Conservation (phyloP, 306 rosid species). For the Sicyos baderoa region DNA sequence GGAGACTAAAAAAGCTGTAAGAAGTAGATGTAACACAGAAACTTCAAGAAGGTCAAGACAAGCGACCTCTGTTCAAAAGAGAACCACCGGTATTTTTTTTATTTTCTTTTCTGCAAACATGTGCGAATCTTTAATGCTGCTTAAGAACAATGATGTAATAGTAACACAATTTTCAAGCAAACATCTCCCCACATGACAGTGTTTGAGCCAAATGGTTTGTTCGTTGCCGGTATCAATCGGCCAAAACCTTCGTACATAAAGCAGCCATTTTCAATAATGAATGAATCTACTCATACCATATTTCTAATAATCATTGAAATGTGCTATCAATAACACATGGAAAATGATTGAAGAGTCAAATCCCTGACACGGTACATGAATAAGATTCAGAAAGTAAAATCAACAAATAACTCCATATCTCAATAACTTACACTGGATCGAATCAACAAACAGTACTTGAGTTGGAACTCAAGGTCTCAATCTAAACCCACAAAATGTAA, state of each 20-base stretch:
- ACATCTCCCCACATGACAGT: background rate
- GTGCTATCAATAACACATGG: background rate
- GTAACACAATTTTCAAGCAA: conserved; percentile 1
- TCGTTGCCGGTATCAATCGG: background rate
- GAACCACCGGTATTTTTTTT: background rate
- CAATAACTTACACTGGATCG: background rate
- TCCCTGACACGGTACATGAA: background rate
- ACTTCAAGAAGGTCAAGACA: conserved; percentile 3
- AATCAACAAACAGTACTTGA: background rate
- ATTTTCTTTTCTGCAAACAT: background rate
- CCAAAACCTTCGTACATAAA: background rate
- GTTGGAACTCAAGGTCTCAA: background rate
- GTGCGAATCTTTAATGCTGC: background rate
- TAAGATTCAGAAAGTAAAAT: background rate
- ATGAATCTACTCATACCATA: background rate
- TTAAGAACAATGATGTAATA: background rate
- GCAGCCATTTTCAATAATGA: background rate
- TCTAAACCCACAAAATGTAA: background rate
- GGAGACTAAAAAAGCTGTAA: background rate
- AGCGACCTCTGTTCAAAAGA: background rate
- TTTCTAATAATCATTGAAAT: background rate
- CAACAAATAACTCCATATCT: background rate
- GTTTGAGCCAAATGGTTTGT: conserved; percentile 4
- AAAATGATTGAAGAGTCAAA: background rate
- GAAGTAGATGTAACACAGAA: background rate